Evolutionary conservation across 768 basidiomycete species (phyloP).

Genomic region (Russula olivacea): DNA sequence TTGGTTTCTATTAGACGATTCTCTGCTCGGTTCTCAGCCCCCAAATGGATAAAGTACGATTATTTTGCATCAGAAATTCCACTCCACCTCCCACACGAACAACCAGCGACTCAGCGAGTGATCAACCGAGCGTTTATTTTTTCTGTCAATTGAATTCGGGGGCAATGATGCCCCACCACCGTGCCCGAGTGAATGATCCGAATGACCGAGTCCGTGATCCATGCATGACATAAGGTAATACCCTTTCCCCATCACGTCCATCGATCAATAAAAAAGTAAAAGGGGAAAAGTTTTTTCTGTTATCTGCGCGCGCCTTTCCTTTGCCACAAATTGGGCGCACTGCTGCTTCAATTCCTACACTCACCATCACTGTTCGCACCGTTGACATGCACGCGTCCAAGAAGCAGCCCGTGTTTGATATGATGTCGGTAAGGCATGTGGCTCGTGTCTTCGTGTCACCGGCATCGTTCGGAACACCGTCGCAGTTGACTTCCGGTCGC

Average conservation of each 20-base stretch:
- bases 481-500: neutral
- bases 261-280: neutral
- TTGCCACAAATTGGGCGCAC: slow-evolving; percentile 3
- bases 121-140: neutral
- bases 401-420: neutral
- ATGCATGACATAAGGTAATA: neutral
- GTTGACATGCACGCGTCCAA: neutral
- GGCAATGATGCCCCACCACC: neutral
- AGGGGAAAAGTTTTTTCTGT: neutral
- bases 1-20: neutral
- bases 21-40: neutral
- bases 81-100: no score
- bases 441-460: neutral
- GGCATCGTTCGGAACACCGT: neutral
- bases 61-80: neutral
- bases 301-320: neutral
- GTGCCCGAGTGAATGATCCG: neutral
- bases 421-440: neutral
- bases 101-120: neutral
- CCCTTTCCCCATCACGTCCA: neutral
- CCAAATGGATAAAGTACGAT: neutral
- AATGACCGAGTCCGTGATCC: neutral
- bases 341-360: neutral
- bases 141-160: neutral
- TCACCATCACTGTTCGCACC: neutral